phyloP scores from a whole-genome alignment of 208 protist species.

The Leishmania major region DNA sequence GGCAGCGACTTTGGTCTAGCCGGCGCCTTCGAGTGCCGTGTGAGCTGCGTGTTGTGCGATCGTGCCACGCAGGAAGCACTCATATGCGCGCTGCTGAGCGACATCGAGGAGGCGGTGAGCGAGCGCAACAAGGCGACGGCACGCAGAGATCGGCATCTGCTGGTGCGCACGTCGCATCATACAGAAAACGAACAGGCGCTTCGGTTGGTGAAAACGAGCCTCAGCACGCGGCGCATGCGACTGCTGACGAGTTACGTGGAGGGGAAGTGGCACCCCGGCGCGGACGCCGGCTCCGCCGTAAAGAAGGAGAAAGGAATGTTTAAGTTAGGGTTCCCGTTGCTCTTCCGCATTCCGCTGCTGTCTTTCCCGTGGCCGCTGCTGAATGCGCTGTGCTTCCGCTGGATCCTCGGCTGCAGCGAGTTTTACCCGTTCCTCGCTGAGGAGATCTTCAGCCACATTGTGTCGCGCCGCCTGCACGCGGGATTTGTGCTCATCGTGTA shows the following conservation, averaged over 20 bases:
- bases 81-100: constrained; percentile 22
- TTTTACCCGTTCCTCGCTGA: constrained; percentile 37
- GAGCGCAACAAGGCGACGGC: constrained; percentile 21
- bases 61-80: constrained; percentile 22
- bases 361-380: constrained; percentile 57
- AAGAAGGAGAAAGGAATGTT: not conserved
- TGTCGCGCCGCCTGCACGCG: constrained; percentile 56
- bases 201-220: constrained; percentile 39
- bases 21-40: constrained; percentile 72
- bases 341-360: constrained; percentile 15
- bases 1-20: constrained; percentile 40
- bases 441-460: constrained; percentile 57
- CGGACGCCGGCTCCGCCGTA: not conserved
- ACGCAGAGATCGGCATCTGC: constrained; percentile 27
- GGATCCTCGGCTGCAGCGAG: constrained; percentile 55
- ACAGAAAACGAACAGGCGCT: constrained; percentile 42
- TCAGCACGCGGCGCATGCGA: constrained; percentile 39
- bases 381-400: constrained; percentile 53
- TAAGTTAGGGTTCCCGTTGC: not conserved
- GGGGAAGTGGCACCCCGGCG: not conserved
- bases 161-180: constrained; percentile 22
- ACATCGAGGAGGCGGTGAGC: constrained; percentile 25
- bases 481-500: constrained; percentile 60
- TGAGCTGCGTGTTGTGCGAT: constrained; percentile 67
- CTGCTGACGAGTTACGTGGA: constrained; percentile 45